Evolutionary conservation across 345 rosid genomes (phyloP).

Genomic region (Ceriops decandra): DNA sequence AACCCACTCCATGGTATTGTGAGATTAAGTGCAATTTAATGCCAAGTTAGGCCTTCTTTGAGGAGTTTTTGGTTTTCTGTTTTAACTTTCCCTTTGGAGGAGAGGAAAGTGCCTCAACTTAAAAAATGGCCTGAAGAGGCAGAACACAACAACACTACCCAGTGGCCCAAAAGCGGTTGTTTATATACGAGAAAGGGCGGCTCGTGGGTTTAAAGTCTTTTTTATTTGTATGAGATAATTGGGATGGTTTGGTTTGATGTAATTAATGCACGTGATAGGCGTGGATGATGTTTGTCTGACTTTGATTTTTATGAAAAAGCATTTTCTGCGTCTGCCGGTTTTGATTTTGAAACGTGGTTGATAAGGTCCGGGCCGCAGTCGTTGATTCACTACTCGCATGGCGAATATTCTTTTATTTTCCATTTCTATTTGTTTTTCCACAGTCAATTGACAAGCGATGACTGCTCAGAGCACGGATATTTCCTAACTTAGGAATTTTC

Average conservation of each 20-base stretch:
- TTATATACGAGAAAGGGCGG: background rate
- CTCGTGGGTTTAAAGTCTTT: background rate
- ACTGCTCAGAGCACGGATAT: too few relatives aligned
- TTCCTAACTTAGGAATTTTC: too few relatives aligned
- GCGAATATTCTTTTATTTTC: too few relatives aligned
- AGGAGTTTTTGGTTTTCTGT: background rate
- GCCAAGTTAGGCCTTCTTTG: background rate
- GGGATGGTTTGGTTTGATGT: background rate
- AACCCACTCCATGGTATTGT: slow-evolving; percentile 27
- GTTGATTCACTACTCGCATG: too few relatives aligned
- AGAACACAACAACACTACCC: background rate
- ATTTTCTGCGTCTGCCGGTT: too few relatives aligned
- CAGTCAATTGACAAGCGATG: too few relatives aligned
- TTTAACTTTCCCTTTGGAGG: background rate
- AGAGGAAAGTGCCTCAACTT: background rate
- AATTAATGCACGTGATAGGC: slow-evolving; percentile 55
- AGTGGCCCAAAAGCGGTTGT: background rate
- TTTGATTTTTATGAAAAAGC: too few relatives aligned
- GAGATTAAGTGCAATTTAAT: too few relatives aligned
- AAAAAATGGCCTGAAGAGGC: background rate
- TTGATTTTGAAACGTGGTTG: too few relatives aligned
- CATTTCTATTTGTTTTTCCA: too few relatives aligned
- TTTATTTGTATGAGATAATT: background rate
- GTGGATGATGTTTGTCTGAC: slow-evolving; percentile 10
- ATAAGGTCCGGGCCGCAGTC: too few relatives aligned